These are phyloP conservation scores for Heracleum sosnowskyi DNA, from an alignment of 129 eudicot species.

Conservation along the genomic window DNA sequence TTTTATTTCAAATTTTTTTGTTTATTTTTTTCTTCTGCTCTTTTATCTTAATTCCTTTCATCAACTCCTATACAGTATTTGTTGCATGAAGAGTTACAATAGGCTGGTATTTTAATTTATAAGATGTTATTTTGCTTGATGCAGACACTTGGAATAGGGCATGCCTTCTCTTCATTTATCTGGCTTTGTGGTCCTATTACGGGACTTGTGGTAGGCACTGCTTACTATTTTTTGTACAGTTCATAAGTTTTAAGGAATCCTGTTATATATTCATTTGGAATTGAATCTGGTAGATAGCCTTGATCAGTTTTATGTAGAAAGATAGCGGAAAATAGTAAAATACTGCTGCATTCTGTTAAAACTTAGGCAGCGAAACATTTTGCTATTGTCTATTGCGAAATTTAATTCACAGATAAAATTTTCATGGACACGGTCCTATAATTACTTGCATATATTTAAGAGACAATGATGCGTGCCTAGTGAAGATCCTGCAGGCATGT, in stretches of 20 bases:
- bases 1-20: neutral
- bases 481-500: neutral
- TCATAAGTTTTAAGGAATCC: neutral
- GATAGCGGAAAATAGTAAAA: neutral
- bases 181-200: conserved; percentile 99
- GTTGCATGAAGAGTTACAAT: conserved; percentile 3
- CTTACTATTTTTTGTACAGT: conserved; percentile 9
- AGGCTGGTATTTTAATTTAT: neutral
- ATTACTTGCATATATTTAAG: neutral
- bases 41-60: neutral
- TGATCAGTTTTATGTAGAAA: neutral
- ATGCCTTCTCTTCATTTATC: conserved; percentile 93
- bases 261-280: neutral
- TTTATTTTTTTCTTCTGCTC: neutral
- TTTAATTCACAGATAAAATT: neutral
- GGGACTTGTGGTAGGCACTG: conserved; percentile 85
- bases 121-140: conserved; percentile 10
- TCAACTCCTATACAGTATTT: neutral
- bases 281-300: neutral
- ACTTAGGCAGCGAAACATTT: neutral
- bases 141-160: conserved; percentile 98
- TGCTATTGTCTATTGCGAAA: neutral
- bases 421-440: neutral
- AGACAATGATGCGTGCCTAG: neutral
- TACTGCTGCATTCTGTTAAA: neutral